These are phyloP conservation scores for Acanthamoeba pearcei DNA, from an alignment of 208 protist genomes.

Conservation along the genomic window DNA sequence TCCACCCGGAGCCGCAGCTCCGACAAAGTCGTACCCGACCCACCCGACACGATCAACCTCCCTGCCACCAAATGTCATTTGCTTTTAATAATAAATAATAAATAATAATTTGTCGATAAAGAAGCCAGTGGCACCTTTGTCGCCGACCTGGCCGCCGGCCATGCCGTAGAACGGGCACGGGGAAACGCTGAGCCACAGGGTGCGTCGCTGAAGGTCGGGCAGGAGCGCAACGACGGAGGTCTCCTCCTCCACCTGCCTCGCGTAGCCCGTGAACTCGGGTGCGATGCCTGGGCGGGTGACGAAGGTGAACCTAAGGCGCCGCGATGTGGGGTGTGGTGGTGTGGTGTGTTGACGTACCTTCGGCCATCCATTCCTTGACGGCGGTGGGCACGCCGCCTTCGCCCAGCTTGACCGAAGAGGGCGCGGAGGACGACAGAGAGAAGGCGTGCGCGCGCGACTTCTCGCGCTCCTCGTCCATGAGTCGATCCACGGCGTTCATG, in stretches of 20 bases:
- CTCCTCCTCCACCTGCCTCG: neutral
- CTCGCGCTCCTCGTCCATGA: constrained; percentile 60
- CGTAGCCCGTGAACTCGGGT: constrained; percentile 41
- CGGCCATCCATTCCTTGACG: constrained; percentile 16
- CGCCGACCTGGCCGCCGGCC: constrained; percentile 76
- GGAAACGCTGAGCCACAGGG: constrained; percentile 44
- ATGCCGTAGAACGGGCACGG: constrained; percentile 76
- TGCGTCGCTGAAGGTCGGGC: neutral
- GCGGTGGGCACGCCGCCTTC: constrained; percentile 2
- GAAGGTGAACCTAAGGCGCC: too few relatives aligned
- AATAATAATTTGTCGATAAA: neutral
- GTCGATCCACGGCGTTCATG: constrained; percentile 14
- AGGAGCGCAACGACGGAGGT: neutral
- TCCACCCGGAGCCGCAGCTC: neutral
- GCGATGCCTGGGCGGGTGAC: neutral
- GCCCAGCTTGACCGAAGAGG: constrained; percentile 21
- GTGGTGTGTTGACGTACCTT: neutral
- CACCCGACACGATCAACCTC: neutral
- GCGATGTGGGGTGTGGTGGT: too few relatives aligned
- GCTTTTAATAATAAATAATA: neutral
- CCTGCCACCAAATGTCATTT: neutral
- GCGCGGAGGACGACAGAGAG: constrained; percentile 1
- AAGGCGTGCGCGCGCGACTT: constrained; percentile 48
- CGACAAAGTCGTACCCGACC: neutral
- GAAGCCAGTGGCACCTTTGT: constrained; percentile 13